Percentiles rank a stretch among this genome's conserved stretches.
Conservation (phyloP, 495 filamentous ascomycete genomes). For the Xylaria bambusicola region DNA sequence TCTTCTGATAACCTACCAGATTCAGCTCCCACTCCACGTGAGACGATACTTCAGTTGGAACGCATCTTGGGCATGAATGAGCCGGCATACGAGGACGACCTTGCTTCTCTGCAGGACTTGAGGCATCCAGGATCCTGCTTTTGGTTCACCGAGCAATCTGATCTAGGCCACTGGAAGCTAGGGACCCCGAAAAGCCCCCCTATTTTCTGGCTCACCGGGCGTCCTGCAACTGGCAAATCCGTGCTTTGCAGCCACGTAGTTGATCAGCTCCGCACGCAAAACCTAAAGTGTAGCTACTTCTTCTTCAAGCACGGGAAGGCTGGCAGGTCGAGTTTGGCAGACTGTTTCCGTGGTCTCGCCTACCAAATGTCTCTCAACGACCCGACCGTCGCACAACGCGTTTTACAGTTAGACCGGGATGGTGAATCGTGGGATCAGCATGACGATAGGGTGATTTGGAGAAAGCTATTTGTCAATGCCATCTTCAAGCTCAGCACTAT, state of each 20-base stretch:
- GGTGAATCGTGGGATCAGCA: constrained; percentile 19
- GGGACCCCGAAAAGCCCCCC: constrained; percentile 4
- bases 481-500: constrained; percentile 24
- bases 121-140: constrained; percentile 29
- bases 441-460: constrained; percentile 27
- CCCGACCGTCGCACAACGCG: constrained; percentile 7
- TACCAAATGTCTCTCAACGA: constrained; percentile 35
- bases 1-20: constrained; percentile 7
- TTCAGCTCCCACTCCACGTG: constrained; percentile 9
- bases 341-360: constrained; percentile 27
- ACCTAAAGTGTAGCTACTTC: constrained; percentile 31
- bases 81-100: constrained; percentile 21
- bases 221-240: constrained; percentile 34
- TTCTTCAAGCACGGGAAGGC: constrained; percentile 24
- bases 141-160: constrained; percentile 24
- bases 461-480: constrained; percentile 23
- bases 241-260: constrained; percentile 31
- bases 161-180: constrained; percentile 23
- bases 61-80: constrained; percentile 8
- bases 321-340: constrained; percentile 17
- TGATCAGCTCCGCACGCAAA: constrained; percentile 22
- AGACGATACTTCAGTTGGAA: constrained; percentile 9
- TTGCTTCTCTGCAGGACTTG: constrained; percentile 20
- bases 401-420: constrained; percentile 19
- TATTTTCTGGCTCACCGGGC: constrained; percentile 33